Conservation (phyloP, 2,329 filamentous ascomycete genomes). For the Hymenoscyphus fraxineus region DNA sequence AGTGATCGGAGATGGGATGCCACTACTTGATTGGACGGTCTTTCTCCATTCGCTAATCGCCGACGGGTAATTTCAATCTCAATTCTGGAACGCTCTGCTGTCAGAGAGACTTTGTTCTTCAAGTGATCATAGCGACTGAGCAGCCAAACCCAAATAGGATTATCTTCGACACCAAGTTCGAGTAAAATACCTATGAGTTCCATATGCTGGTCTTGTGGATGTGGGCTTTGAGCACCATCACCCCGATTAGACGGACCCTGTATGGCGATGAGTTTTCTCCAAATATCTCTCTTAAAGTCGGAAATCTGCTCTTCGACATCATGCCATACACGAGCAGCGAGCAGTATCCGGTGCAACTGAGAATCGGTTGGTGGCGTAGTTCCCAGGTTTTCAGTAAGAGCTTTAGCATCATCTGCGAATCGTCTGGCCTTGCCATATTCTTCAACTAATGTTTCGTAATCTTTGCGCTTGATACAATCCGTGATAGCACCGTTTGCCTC, state of each 20-base stretch:
- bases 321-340: slow-evolving; percentile 91
- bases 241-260: slow-evolving; percentile 47
- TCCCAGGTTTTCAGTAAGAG: slow-evolving; percentile 56
- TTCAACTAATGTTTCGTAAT: slow-evolving; percentile 83
- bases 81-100: slow-evolving; percentile 80
- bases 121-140: slow-evolving; percentile 84
- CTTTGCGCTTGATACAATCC: slow-evolving; percentile 83
- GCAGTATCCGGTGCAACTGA: slow-evolving; percentile 79
- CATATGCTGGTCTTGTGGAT: slow-evolving; percentile 77
- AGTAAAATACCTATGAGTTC: slow-evolving; percentile 83
- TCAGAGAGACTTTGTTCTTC: slow-evolving; percentile 76
- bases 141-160: slow-evolving; percentile 95
- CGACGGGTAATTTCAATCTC: slow-evolving; percentile 90
- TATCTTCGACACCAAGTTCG: slow-evolving; percentile 93
- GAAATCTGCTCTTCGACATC: slow-evolving; percentile 87
- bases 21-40: slow-evolving; percentile 64
- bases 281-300: slow-evolving; percentile 82
- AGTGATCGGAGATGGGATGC: slow-evolving; percentile 75
- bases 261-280: slow-evolving; percentile 72
- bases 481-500: slow-evolving; percentile 74
- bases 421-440: slow-evolving; percentile 80
- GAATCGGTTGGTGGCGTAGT: slow-evolving; percentile 65
- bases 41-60: slow-evolving; percentile 69
- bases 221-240: slow-evolving; percentile 17
- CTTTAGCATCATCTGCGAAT: slow-evolving; percentile 74